Base-by-base conservation (phyloP, 2,329 filamentous ascomycete genomes). In the Fusarium scirpi region DNA sequence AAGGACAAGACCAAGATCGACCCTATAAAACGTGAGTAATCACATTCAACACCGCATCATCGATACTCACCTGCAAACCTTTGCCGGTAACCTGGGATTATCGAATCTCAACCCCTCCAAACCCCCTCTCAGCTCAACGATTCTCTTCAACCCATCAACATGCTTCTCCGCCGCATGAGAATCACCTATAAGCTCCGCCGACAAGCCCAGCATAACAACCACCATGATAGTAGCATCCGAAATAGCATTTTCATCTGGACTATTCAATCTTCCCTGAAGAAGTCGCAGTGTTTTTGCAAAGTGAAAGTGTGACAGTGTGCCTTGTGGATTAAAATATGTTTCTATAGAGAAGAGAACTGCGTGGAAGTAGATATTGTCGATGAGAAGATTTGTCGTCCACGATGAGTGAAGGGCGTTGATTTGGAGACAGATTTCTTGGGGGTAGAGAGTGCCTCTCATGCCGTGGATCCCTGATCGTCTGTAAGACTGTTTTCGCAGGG, bases 181-280 rank as follows among this genome's bases (percentile, higher is more conserved):
- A 20, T 73, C 70, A 3, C 67, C 70, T 12, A 72, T 43, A 5
- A 70, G 32, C 9, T 73, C 70, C 1, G 70, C 70, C 5, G 58
- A 58, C 8, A 72, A 38, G 0, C 63, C 70, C 1, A 72, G 24
- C 8, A 56, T 58, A 4, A 69, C 49, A 4, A 72, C 64, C 3
- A 59, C 58, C 70, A 72, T 72, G 12, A 72, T 72, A 11, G 70
- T 72, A 12, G 70, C 60, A 8, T 72, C 70, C 2, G 70, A 70
- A 10, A 62, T 58, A 1, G 60, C 56, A 0, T 6, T 12, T 3
- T 69, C 44, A 12, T 20, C 6, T 0, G 67, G 60, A 3, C 58
- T 29, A 5, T 56, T 34, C 3, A 72, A 27, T 22, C 70, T 53
- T n/a, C 65, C 52, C 20, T 71, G 70, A 1, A 72, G 60, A 7